These are phyloP conservation scores for Metschnikowia chrysomelidarum DNA, from an alignment of 805 yeast genomes.

Conservation along the genomic window DNA sequence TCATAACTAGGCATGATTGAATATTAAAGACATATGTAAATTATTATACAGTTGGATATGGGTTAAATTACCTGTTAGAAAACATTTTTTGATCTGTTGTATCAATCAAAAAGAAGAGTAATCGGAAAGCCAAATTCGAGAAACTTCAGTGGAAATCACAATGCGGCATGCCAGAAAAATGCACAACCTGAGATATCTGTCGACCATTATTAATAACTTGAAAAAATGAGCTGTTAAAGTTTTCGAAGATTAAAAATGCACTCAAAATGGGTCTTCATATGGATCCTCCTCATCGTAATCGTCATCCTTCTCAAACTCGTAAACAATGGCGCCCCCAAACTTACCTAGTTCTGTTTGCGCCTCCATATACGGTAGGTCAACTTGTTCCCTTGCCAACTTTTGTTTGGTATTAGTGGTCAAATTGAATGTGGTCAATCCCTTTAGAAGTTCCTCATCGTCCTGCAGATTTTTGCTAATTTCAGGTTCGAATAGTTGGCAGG, in stretches of 20 bases:
- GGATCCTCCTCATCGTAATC: constrained; percentile 99
- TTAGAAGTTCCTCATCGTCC: constrained; percentile 55
- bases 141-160: too few relatives aligned
- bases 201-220: too few relatives aligned
- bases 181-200: too few relatives aligned
- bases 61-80: too few relatives aligned
- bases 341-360: constrained; percentile 69
- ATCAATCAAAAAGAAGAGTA: too few relatives aligned
- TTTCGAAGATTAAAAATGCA: background rate
- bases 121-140: too few relatives aligned
- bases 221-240: background rate
- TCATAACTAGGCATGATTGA: too few relatives aligned
- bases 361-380: constrained; percentile 85
- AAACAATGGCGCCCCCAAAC: constrained; percentile 89
- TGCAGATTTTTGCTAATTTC: constrained; percentile 22
- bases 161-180: too few relatives aligned
- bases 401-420: constrained; percentile 74
- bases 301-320: constrained; percentile 94
- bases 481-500: constrained; percentile 29
- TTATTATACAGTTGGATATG: too few relatives aligned
- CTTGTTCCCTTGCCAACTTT: constrained; percentile 73
- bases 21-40: too few relatives aligned
- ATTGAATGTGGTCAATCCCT: constrained; percentile 85
- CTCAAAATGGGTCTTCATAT: constrained; percentile 87
- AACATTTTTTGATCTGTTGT: too few relatives aligned